A percentile compares a stretch with the other conserved stretches of the same genome.
phyloP scores from a whole-genome alignment of 139 green algal genomes.

The Chlorella sp. region DNA sequence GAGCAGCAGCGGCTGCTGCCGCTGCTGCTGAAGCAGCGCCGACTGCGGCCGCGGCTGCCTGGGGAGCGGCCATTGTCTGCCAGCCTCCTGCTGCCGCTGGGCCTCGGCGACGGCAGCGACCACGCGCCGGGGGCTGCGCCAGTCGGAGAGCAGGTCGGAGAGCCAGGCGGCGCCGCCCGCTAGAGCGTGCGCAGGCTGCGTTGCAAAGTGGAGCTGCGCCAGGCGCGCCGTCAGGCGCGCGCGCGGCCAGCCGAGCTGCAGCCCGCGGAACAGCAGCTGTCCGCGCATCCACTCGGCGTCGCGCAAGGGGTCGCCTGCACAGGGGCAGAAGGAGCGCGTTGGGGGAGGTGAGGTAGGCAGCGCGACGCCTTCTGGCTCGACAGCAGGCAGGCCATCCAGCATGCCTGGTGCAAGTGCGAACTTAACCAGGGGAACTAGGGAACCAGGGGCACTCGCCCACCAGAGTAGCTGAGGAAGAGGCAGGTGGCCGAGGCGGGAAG shows the following conservation, averaged over 20 bases:
- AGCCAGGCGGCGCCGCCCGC: neutral
- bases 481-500: no score
- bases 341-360: no score
- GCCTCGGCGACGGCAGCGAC: neutral
- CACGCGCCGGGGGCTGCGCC: neutral
- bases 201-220: conserved; percentile 21
- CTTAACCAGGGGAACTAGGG: no score
- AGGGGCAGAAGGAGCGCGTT: no score
- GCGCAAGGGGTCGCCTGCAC: no score
- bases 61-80: no score
- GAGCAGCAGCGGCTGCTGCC: neutral
- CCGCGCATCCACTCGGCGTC: conserved; percentile 1
- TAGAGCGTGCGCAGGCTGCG: conserved; percentile 1
- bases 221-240: neutral
- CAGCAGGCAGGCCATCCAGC: no score
- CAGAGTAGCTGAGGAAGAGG: no score
- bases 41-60: neutral
- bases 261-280: neutral
- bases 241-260: neutral
- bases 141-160: conserved; percentile 1
- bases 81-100: neutral
- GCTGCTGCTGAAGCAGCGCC: neutral
- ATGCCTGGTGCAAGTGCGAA: no score
- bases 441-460: no score
- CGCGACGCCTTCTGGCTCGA: no score